Percentiles rank a stretch among this genome's conserved stretches.
Conservation (phyloP, 306 rosid species). For the Prunus mira region DNA sequence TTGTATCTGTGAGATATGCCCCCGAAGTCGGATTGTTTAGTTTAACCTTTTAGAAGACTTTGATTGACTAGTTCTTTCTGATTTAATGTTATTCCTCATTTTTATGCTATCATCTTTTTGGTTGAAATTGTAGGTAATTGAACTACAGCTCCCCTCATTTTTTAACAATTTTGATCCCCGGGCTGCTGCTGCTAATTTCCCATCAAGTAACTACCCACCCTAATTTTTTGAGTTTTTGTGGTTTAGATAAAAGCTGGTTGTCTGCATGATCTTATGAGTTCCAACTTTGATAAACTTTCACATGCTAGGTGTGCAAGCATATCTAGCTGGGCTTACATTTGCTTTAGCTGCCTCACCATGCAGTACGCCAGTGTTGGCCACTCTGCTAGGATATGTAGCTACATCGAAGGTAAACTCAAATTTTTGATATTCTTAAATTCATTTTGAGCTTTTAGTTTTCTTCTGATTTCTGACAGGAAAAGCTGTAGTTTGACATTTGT, state of each 20-base stretch:
- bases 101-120: neutral
- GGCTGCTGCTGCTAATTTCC: constrained; percentile 81
- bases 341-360: constrained; percentile 98
- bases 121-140: constrained; percentile 57
- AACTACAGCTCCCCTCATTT: constrained; percentile 79
- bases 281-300: constrained; percentile 21
- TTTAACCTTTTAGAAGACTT: neutral
- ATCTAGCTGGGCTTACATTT: constrained; percentile 93
- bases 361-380: constrained; percentile 89
- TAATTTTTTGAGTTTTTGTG: neutral
- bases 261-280: constrained; percentile 13
- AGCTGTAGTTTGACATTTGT: neutral
- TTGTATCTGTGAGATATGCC: neutral
- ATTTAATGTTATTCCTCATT: neutral
- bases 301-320: constrained; percentile 81
- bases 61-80: constrained; percentile 2
- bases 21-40: neutral
- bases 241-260: neutral
- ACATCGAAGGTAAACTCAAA: constrained; percentile 75
- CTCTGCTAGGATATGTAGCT: constrained; percentile 86
- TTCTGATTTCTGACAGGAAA: neutral
- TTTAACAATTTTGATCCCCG: constrained; percentile 89
- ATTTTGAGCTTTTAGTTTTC: neutral
- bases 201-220: constrained; percentile 60
- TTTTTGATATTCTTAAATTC: neutral